A percentile compares a stretch with the other conserved stretches of the same genome.
Evolutionary conservation across 306 rosid genomes (phyloP).

Genomic region (Medicago ruthenica): DNA sequence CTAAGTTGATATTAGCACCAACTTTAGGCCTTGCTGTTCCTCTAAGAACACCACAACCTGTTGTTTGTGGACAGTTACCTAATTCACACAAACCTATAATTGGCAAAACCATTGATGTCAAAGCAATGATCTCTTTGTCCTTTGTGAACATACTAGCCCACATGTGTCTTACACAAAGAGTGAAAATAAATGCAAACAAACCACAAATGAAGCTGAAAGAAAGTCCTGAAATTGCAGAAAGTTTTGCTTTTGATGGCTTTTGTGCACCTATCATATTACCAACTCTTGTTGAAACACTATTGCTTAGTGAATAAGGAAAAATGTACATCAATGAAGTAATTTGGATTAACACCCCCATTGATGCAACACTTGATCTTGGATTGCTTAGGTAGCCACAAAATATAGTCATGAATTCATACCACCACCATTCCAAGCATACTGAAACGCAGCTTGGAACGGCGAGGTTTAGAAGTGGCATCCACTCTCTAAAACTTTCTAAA

Average conservation of each 20-base stretch:
- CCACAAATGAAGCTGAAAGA: slow-evolving; percentile 72
- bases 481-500: slow-evolving; percentile 57
- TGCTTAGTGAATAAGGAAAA: slow-evolving; percentile 83
- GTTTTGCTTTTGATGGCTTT: slow-evolving; percentile 64
- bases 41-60: slow-evolving; percentile 91
- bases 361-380: slow-evolving; percentile 82
- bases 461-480: slow-evolving; percentile 66
- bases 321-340: slow-evolving; percentile 84
- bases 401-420: slow-evolving; percentile 95
- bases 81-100: slow-evolving; percentile 90
- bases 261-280: slow-evolving; percentile 85
- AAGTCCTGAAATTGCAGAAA: slow-evolving; percentile 76
- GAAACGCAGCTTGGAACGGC: slow-evolving; percentile 92
- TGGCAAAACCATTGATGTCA: slow-evolving; percentile 82
- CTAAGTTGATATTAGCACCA: slow-evolving; percentile 82
- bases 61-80: slow-evolving; percentile 94
- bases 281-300: slow-evolving; percentile 90
- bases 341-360: slow-evolving; percentile 92
- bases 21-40: slow-evolving; percentile 92
- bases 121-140: slow-evolving; percentile 61
- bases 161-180: slow-evolving; percentile 64
- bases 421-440: slow-evolving; percentile 98
- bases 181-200: slow-evolving; percentile 60
- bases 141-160: slow-evolving; percentile 88
- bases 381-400: slow-evolving; percentile 70